These are phyloP conservation scores for Auricularia cornea DNA, from an alignment of 768 basidiomycete genomes.

Conservation along the genomic window DNA sequence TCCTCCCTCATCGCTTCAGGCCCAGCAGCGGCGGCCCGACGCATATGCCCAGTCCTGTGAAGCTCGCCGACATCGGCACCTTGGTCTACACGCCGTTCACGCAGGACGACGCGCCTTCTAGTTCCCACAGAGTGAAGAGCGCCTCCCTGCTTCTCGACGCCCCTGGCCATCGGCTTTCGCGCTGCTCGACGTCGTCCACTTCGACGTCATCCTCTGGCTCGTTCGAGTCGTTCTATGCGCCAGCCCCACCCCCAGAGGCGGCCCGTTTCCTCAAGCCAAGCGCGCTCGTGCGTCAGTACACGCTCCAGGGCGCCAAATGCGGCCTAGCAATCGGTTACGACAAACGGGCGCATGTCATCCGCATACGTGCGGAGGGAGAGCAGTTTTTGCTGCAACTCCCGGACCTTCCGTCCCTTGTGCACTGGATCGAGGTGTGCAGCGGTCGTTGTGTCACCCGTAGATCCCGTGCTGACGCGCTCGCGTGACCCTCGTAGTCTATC, in stretches of 20 bases:
- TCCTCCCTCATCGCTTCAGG: background rate
- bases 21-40: background rate
- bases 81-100: background rate
- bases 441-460: background rate
- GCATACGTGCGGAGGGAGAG: constrained; percentile 87
- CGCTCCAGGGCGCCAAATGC: constrained; percentile 87
- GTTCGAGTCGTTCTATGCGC: background rate
- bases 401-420: constrained; percentile 76
- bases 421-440: background rate
- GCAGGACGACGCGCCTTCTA: background rate
- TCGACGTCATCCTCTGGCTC: background rate
- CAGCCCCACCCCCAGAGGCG: background rate
- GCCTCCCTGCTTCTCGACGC: background rate
- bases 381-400: constrained; percentile 91
- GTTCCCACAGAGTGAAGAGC: background rate
- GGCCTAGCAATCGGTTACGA: constrained; percentile 91
- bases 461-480: background rate
- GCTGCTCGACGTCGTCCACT: background rate
- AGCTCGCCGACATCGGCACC: background rate
- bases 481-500: constrained; percentile 44
- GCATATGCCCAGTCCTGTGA: background rate
- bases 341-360: constrained; percentile 90
- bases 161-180: background rate
- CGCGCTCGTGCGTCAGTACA: constrained; percentile 62
- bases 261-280: background rate